Evolutionary conservation across 371 early-diverging fungal genomes (phyloP).

Genomic region (Entomophthora muscae): DNA sequence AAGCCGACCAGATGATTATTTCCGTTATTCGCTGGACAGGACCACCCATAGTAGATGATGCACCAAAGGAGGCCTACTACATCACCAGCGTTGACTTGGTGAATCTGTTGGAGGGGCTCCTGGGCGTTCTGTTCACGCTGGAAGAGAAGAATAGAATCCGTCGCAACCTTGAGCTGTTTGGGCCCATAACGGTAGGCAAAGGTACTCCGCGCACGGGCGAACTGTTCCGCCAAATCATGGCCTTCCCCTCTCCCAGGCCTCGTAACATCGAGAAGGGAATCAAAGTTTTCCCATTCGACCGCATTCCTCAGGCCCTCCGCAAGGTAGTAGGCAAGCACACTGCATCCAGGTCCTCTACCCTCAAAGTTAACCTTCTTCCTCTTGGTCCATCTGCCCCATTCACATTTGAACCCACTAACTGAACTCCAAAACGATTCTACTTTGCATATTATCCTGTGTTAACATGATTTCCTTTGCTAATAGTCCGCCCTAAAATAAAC

Average conservation of each 20-base stretch:
- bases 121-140: neutral
- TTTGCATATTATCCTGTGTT: neutral
- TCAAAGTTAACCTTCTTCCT: constrained; percentile 4
- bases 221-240: constrained; percentile 2
- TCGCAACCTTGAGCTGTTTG: constrained; percentile 1
- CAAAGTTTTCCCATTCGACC: constrained; percentile 7
- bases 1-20: constrained; percentile 3
- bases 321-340: constrained; percentile 13
- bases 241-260: constrained; percentile 5
- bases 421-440: neutral
- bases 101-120: neutral
- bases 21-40: neutral
- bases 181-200: neutral
- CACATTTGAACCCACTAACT: neutral
- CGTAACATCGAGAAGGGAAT: constrained; percentile 7
- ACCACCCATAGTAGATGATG: neutral
- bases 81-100: constrained; percentile 4
- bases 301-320: neutral
- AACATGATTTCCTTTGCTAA: no score
- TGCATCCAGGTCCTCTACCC: constrained; percentile 24
- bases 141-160: constrained; percentile 9
- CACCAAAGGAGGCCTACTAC: neutral
- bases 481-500: no score
- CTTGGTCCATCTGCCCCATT: neutral
- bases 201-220: neutral